A percentile compares a stretch with the other conserved stretches of the same genome.
phyloP scores from a whole-genome alignment of 805 yeast genomes.

The Ogataea ganodermae region DNA sequence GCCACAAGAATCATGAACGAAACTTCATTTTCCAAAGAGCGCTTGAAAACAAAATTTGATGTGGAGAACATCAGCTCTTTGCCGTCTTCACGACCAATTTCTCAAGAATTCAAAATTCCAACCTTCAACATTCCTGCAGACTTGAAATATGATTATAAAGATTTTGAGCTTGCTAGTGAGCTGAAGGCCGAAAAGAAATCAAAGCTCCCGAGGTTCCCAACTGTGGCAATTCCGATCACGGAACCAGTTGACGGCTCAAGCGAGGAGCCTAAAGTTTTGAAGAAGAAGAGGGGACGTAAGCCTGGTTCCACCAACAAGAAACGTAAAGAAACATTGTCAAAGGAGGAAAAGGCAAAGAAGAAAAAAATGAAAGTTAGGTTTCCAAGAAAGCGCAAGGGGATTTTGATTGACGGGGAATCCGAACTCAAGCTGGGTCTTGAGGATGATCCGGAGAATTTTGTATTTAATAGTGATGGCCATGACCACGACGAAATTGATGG shows the following conservation, averaged over 20 bases:
- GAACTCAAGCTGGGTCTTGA: slow-evolving; percentile 12
- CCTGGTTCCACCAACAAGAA: slow-evolving; percentile 25
- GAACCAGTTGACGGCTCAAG: slow-evolving; percentile 8
- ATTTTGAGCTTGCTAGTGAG: slow-evolving; percentile 11
- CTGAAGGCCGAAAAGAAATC: slow-evolving; percentile 10
- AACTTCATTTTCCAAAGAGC: slow-evolving; percentile 15
- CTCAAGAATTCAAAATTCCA: slow-evolving; percentile 19
- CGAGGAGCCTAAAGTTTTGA: slow-evolving; percentile 10
- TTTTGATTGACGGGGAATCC: slow-evolving; percentile 12
- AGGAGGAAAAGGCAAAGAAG: slow-evolving; percentile 17
- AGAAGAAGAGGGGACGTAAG: slow-evolving; percentile 24
- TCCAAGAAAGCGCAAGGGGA: slow-evolving; percentile 16
- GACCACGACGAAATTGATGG: slow-evolving; percentile 7
- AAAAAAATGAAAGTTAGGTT: slow-evolving; percentile 21
- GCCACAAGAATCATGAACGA: slow-evolving; percentile 17
- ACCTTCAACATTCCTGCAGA: slow-evolving; percentile 21
- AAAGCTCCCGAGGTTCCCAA: slow-evolving; percentile 14
- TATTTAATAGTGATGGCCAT: slow-evolving; percentile 10
- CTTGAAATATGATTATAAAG: slow-evolving; percentile 15
- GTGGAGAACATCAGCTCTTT: slow-evolving; percentile 20
- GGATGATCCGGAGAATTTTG: slow-evolving; percentile 13
- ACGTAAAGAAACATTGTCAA: slow-evolving; percentile 14
- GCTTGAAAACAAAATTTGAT: slow-evolving; percentile 11
- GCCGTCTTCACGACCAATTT: slow-evolving; percentile 20
- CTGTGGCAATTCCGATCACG: slow-evolving; percentile 8